Conservation (phyloP, 345 rosid species). For the Schrenkiella parvula region DNA sequence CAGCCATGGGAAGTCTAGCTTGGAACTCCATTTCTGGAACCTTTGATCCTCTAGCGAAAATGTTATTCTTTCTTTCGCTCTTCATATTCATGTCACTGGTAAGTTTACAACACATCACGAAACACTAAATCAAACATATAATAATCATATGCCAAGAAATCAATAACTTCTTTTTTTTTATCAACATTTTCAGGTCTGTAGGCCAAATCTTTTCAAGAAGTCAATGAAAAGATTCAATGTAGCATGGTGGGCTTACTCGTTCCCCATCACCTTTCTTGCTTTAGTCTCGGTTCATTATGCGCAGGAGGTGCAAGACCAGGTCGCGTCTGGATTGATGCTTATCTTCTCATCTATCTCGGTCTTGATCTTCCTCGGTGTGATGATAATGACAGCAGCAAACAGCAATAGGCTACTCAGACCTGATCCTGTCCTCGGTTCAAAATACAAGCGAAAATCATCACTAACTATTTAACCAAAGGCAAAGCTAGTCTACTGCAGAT, state of each 20-base stretch:
- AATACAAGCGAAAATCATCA: slow-evolving; percentile 8
- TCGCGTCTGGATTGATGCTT: slow-evolving; percentile 41
- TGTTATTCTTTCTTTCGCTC: slow-evolving; percentile 56
- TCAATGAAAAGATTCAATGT: slow-evolving; percentile 60
- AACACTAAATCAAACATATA: not conserved
- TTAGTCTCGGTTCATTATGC: slow-evolving; percentile 55
- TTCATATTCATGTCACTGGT: slow-evolving; percentile 64
- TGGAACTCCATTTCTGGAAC: slow-evolving; percentile 59
- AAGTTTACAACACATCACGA: slow-evolving; percentile 1
- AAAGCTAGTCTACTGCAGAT: not conserved
- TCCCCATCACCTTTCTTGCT: slow-evolving; percentile 52
- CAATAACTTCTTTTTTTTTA: not conserved
- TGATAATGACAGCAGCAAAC: slow-evolving; percentile 46
- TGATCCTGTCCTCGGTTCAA: slow-evolving; percentile 34
- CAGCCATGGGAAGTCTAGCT: slow-evolving; percentile 58
- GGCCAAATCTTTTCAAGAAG: slow-evolving; percentile 63
- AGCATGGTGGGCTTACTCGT: slow-evolving; percentile 73
- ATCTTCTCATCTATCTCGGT: slow-evolving; percentile 43
- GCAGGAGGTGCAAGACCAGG: slow-evolving; percentile 36
- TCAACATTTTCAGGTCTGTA: slow-evolving; percentile 42
- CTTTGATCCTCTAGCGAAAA: slow-evolving; percentile 48
- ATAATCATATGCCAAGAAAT: not conserved
- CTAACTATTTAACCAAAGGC: not conserved
- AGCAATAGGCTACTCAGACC: slow-evolving; percentile 30
- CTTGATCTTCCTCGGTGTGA: slow-evolving; percentile 46